phyloP scores from a whole-genome alignment of 495 filamentous ascomycete genomes.

The Aspergillus carlsbadensis region DNA sequence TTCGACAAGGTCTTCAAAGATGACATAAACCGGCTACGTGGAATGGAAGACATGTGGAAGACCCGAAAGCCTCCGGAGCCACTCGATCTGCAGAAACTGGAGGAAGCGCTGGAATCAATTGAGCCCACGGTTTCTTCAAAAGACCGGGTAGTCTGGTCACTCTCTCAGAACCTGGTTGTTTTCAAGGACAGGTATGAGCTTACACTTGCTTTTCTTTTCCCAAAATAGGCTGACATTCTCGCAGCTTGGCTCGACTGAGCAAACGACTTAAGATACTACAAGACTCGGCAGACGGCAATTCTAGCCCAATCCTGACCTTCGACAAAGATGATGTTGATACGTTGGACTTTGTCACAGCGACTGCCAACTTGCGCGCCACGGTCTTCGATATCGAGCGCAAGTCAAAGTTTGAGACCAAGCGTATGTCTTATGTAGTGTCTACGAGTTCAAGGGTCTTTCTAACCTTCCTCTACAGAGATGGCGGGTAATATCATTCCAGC shows the following conservation, averaged over 20 bases:
- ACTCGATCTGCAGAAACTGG: constrained; percentile 60
- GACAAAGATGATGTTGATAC: constrained; percentile 98
- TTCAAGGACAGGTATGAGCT: constrained; percentile 70
- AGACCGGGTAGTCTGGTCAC: constrained; percentile 76
- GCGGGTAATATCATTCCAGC: constrained; percentile 98
- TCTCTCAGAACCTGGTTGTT: constrained; percentile 79
- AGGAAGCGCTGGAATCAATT: constrained; percentile 48
- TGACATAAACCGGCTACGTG: constrained; percentile 80
- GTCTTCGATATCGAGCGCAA: constrained; percentile 84
- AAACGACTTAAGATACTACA: constrained; percentile 64
- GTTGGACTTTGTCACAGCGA: constrained; percentile 89
- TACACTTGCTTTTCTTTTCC: background rate
- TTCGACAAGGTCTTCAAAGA: constrained; percentile 91
- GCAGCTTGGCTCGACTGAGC: constrained; percentile 71
- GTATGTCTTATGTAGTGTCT: constrained; percentile 30
- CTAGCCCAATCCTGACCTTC: constrained; percentile 71
- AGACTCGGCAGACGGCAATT: constrained; percentile 42
- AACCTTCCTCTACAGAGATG: constrained; percentile 61
- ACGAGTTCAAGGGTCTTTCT: background rate
- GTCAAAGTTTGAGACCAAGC: constrained; percentile 95
- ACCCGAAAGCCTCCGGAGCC: constrained; percentile 68
- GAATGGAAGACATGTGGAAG: constrained; percentile 98
- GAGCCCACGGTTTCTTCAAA: constrained; percentile 56
- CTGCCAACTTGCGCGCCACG: constrained; percentile 81
- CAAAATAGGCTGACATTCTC: constrained; percentile 9